phyloP scores from a whole-genome alignment of 208 protist species.

The Leishmania martiniquensis region DNA sequence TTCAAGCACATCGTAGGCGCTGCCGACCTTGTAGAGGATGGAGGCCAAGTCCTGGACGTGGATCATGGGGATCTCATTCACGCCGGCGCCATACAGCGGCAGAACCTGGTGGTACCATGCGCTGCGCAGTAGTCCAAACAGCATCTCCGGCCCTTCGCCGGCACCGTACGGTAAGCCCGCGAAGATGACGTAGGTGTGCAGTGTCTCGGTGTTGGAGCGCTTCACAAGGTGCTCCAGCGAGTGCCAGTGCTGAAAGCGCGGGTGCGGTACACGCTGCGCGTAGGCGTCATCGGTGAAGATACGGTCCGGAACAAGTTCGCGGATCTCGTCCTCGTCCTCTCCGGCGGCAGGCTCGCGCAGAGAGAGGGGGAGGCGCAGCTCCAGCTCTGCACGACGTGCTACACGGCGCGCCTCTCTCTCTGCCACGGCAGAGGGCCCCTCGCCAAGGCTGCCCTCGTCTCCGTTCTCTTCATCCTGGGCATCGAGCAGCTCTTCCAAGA shows the following conservation, averaged over 20 bases:
- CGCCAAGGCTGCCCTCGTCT: constrained; percentile 15
- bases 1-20: constrained; percentile 71
- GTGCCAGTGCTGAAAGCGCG: constrained; percentile 83
- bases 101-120: constrained; percentile 83
- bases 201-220: constrained; percentile 84
- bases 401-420: constrained; percentile 16
- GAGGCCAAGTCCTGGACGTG: constrained; percentile 91
- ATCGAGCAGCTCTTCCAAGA: constrained; percentile 46
- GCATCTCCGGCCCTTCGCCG: constrained; percentile 68
- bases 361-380: constrained; percentile 25
- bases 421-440: constrained; percentile 13
- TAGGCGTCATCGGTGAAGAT: constrained; percentile 91
- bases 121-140: constrained; percentile 61
- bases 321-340: constrained; percentile 47
- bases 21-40: constrained; percentile 74
- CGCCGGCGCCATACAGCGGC: constrained; percentile 75
- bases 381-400: constrained; percentile 15
- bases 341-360: constrained; percentile 28
- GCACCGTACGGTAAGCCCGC: constrained; percentile 91
- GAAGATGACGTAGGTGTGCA: constrained; percentile 93
- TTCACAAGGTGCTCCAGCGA: constrained; percentile 91
- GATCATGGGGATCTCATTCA: constrained; percentile 92
- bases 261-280: constrained; percentile 78
- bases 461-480: constrained; percentile 34
- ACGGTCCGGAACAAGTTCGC: constrained; percentile 63